Evolutionary conservation across 768 basidiomycete genomes (phyloP).

Genomic region (Lanmaoa rubissima): DNA sequence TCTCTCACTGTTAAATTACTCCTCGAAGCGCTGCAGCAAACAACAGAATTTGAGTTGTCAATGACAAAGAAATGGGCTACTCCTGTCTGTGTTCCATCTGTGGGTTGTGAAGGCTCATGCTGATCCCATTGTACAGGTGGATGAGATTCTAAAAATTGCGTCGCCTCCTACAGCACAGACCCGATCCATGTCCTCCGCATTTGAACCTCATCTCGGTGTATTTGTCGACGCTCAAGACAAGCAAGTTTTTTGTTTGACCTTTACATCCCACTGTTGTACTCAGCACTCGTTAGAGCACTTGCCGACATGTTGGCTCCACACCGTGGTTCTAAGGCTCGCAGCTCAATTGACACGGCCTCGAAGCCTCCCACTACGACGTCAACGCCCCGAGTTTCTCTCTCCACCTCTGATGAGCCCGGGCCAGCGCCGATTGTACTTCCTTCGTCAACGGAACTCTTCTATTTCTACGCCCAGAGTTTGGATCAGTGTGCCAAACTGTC

Average conservation of each 20-base stretch:
- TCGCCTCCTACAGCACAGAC: conserved; percentile 49
- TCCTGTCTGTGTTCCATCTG: conserved; percentile 46
- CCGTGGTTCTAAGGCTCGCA: conserved; percentile 58
- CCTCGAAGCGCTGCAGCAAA: conserved; percentile 83
- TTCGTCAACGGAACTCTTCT: conserved; percentile 95
- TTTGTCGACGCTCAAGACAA: conserved; percentile 97
- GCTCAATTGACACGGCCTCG: conserved; percentile 62
- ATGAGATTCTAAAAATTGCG: conserved; percentile 58
- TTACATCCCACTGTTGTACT: background rate
- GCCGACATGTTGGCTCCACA: conserved; percentile 88
- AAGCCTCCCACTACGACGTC: conserved; percentile 25
- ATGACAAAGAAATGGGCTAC: conserved; percentile 83
- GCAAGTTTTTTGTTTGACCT: conserved; percentile 44
- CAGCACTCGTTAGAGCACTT: conserved; percentile 56
- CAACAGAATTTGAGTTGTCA: conserved; percentile 82
- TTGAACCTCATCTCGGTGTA: conserved; percentile 88
- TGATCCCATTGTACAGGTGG: conserved; percentile 43
- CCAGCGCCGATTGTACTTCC: conserved; percentile 72
- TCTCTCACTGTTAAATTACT: conserved; percentile 73
- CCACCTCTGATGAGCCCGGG: conserved; percentile 42
- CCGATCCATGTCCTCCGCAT: conserved; percentile 81
- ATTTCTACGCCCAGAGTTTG: conserved; percentile 92
- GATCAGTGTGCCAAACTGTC: conserved; percentile 93
- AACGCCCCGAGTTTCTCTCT: conserved; percentile 38
- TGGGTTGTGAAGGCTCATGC: background rate